Percentiles rank a stretch among this genome's conserved stretches.
phyloP scores from a whole-genome alignment of 2,329 filamentous ascomycete species.

The Penicillium sumatraense region DNA sequence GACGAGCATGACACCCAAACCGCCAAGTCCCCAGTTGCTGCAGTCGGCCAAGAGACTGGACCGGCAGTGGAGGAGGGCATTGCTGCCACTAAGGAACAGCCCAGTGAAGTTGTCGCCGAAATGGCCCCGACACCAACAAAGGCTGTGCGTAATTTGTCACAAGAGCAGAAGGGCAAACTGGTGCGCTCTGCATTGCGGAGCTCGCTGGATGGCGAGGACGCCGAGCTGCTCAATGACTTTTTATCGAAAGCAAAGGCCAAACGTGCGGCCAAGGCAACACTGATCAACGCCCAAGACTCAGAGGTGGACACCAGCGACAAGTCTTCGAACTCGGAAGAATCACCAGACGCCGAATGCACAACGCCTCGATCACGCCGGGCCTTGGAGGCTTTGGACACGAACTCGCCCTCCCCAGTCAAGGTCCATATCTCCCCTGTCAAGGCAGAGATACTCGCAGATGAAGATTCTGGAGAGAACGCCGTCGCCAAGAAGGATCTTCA shows the following conservation, averaged over 20 bases:
- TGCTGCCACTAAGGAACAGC: conserved; percentile 2
- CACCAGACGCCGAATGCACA: conserved; percentile 26
- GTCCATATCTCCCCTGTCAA: conserved; percentile 35
- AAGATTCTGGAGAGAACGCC: conserved; percentile 17
- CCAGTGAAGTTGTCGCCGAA: neutral
- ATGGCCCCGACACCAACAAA: conserved; percentile 17
- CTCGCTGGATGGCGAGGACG: conserved; percentile 45
- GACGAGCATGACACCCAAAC: conserved; percentile 7
- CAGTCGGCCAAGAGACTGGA: conserved; percentile 16
- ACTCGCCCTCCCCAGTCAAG: conserved; percentile 45
- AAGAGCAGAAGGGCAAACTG: conserved; percentile 37
- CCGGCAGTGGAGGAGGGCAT: conserved; percentile 5
- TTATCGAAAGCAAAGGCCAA: conserved; percentile 47
- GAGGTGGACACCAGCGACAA: conserved; percentile 17
- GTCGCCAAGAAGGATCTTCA: conserved; percentile 21
- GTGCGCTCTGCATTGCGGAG: conserved; percentile 44
- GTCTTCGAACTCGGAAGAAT: conserved; percentile 19
- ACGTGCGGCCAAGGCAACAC: conserved; percentile 41
- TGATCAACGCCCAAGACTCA: conserved; percentile 21
- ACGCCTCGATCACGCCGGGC: conserved; percentile 40
- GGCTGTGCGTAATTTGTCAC: conserved; percentile 31
- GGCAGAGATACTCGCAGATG: conserved; percentile 11
- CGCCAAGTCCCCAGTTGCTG: conserved; percentile 7
- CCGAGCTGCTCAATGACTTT: conserved; percentile 45
- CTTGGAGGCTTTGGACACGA: conserved; percentile 43